Conservation (phyloP, 1,139 yeast species). For the Hemisphaericaspora xylanilytica region DNA sequence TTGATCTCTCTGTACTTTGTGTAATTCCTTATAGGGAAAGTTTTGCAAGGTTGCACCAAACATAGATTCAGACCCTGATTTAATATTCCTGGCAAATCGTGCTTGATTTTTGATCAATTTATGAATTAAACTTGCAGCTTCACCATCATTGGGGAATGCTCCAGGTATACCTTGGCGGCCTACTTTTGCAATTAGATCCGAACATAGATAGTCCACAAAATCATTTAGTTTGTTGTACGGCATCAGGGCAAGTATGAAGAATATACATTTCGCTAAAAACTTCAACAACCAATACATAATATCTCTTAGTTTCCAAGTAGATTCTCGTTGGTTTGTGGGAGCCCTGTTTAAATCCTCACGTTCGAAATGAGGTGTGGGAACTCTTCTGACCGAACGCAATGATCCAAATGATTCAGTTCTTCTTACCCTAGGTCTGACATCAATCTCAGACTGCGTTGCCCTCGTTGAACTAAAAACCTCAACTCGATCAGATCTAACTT, state of each 20-base stretch:
- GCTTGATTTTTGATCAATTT: background rate
- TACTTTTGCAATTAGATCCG: background rate
- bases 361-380: background rate
- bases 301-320: background rate
- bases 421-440: background rate
- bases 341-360: too few species aligned
- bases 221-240: background rate
- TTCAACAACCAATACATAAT: background rate
- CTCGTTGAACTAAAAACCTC: background rate
- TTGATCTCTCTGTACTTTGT: background rate
- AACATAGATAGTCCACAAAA: background rate
- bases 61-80: background rate
- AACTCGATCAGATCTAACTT: background rate
- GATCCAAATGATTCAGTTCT: background rate
- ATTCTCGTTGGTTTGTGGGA: background rate
- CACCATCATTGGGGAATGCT: background rate
- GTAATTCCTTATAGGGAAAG: constrained; percentile 2
- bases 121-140: background rate
- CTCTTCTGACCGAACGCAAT: background rate
- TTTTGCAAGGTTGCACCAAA: constrained; percentile 1
- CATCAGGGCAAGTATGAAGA: background rate
- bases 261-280: background rate
- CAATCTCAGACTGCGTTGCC: background rate
- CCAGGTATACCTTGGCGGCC: constrained; percentile 1
- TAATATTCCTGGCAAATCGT: background rate